A percentile compares a stretch with the other conserved stretches of the same genome.
Conservation (phyloP, 805 yeast genomes). For the Yarrowia divulgata region DNA sequence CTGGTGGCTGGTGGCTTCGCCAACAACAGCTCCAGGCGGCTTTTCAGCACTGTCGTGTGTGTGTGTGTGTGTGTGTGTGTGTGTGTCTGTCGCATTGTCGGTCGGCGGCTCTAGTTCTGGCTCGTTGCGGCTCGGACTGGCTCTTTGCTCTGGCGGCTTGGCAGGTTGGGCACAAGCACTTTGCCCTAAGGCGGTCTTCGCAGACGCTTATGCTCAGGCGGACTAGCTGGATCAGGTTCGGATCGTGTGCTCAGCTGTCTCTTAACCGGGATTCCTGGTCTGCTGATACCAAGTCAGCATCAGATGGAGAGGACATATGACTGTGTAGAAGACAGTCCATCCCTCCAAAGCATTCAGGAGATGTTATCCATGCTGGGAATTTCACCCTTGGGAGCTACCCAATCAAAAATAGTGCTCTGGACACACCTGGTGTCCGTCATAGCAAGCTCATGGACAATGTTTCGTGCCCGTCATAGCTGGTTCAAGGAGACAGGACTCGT, state of each 20-base stretch:
- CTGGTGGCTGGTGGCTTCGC: conserved; percentile 2
- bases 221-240: not conserved
- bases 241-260: not conserved
- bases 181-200: not conserved
- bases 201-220: conserved; percentile 1
- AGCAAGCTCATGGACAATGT: conserved; percentile 14
- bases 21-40: conserved; percentile 4
- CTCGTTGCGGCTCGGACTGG: not conserved
- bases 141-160: conserved; percentile 2
- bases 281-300: not conserved
- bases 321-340: not conserved
- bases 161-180: not conserved
- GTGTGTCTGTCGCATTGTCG: conserved; percentile 6
- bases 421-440: not conserved
- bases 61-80: not conserved
- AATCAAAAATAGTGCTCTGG: not conserved
- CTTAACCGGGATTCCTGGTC: conserved; percentile 1
- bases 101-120: not conserved
- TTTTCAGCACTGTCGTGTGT: not conserved
- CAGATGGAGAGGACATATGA: not conserved
- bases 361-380: conserved; percentile 11
- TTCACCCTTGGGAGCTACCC: conserved; percentile 15
- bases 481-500: not conserved
- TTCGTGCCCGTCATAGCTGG: conserved; percentile 16
- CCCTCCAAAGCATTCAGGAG: conserved; percentile 4